Evolutionary conservation across 352 stramenopile genomes (phyloP).

Genomic region (Globisporangium camurandrum): DNA sequence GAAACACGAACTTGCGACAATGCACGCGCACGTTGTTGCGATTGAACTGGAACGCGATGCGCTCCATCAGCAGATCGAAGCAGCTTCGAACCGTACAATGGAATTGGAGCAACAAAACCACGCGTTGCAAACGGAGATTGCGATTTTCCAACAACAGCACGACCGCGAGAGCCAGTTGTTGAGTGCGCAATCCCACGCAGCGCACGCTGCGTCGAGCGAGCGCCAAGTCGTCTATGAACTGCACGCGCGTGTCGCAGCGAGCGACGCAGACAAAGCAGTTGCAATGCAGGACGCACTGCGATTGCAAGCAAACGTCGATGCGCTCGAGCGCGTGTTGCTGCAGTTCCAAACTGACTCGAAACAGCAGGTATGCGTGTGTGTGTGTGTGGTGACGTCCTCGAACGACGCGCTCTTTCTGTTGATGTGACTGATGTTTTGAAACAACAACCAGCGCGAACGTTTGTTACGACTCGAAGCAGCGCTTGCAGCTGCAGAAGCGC

Average conservation of each 20-base stretch:
- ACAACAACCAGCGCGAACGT: slow-evolving; percentile 27
- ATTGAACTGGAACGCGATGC: slow-evolving; percentile 23
- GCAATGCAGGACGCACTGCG: slow-evolving; percentile 50
- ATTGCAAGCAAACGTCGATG: slow-evolving; percentile 41
- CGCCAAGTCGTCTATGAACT: slow-evolving; percentile 56
- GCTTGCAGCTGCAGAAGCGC: slow-evolving; percentile 18
- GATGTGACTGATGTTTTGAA: neutral
- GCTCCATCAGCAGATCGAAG: too few species aligned
- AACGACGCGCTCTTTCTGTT: too few species aligned
- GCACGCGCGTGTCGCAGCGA: slow-evolving; percentile 38
- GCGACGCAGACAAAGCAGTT: slow-evolving; percentile 53
- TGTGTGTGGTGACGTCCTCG: neutral
- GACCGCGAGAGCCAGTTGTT: slow-evolving; percentile 48
- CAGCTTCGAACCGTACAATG: too few species aligned
- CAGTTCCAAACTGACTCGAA: slow-evolving; percentile 64
- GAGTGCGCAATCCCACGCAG: slow-evolving; percentile 42
- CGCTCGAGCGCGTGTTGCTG: slow-evolving; percentile 52
- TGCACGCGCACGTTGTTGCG: too few species aligned
- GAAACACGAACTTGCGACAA: slow-evolving; percentile 25
- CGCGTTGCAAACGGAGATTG: too few species aligned
- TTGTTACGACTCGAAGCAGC: slow-evolving; percentile 37
- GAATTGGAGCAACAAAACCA: too few species aligned
- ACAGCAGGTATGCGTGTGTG: slow-evolving; percentile 17
- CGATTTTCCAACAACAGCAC: too few species aligned
- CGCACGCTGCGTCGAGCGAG: slow-evolving; percentile 39